These are phyloP conservation scores for Pleurozium schreberi DNA, from an alignment of 225 moss, liverwort and hornwort genomes.

Conservation along the genomic window DNA sequence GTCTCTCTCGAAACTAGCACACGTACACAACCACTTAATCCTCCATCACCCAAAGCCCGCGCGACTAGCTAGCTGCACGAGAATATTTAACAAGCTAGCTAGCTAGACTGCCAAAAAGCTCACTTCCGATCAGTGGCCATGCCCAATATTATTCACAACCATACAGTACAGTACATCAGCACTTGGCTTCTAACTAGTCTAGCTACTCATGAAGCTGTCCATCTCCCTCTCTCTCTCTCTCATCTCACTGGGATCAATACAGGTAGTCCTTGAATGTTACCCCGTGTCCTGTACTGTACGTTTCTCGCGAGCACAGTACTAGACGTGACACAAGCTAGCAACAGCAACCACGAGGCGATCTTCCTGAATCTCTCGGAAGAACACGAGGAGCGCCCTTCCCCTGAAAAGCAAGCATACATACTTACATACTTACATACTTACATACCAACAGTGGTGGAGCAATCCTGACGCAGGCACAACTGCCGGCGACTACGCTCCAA, in stretches of 20 bases:
- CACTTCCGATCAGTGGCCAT: neutral
- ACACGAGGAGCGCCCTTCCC: neutral
- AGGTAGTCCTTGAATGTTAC: neutral
- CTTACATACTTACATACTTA: neutral
- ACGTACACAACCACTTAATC: neutral
- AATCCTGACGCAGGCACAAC: neutral
- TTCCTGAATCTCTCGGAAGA: neutral
- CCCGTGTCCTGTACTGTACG: neutral
- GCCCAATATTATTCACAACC: neutral
- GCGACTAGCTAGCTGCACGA: neutral
- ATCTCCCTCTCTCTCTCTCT: too few species aligned
- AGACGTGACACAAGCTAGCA: neutral
- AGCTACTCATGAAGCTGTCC: neutral
- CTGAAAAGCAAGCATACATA: neutral
- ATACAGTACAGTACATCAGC: neutral
- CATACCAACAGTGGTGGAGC: neutral
- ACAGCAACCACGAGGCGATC: neutral
- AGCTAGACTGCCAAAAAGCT: neutral
- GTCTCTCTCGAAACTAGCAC: neutral
- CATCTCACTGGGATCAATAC: neutral
- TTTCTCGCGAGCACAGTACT: neutral
- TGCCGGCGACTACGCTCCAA: conserved; percentile 2
- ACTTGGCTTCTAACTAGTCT: neutral
- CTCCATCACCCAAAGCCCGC: neutral
- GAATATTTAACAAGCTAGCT: neutral